A percentile compares a stretch with the other conserved stretches of the same genome.
Conservation (phyloP, 805 yeast genomes). For the Ogataea haglerorum region DNA sequence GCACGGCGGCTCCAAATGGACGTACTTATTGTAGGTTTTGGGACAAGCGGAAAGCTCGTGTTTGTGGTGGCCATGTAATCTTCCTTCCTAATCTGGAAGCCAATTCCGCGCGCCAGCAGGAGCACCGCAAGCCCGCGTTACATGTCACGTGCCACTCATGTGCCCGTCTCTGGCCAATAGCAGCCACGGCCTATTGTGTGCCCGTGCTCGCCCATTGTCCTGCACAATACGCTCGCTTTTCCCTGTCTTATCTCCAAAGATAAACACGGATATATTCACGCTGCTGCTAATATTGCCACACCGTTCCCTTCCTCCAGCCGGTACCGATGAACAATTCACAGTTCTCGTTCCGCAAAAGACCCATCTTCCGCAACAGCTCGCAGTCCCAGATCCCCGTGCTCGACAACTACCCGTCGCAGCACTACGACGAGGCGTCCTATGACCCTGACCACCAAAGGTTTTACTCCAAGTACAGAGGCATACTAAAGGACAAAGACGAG, state of each 20-base stretch:
- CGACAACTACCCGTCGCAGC: slow-evolving; percentile 30
- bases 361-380: slow-evolving; percentile 16
- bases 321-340: slow-evolving; percentile 10
- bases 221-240: neutral
- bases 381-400: slow-evolving; percentile 31
- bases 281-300: neutral
- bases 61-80: slow-evolving; percentile 3
- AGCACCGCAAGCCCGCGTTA: neutral
- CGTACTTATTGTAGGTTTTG: slow-evolving; percentile 6
- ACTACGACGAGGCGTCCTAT: slow-evolving; percentile 26
- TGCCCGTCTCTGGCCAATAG: neutral
- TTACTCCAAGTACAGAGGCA: slow-evolving; percentile 31
- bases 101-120: neutral
- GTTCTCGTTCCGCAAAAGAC: slow-evolving; percentile 33
- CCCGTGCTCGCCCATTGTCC: neutral
- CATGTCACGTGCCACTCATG: neutral
- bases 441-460: slow-evolving; percentile 31
- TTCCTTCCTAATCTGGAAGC: slow-evolving; percentile 4
- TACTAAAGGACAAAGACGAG: slow-evolving; percentile 30
- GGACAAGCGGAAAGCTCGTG: neutral
- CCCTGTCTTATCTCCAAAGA: slow-evolving; percentile 1
- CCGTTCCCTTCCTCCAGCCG: neutral
- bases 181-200: neutral
- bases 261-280: neutral
- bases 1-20: neutral